Percentiles rank a stretch among this genome's conserved stretches.
These are phyloP conservation scores for Infundibulicybe gibba DNA, from an alignment of 768 basidiomycete genomes.

Conservation along the genomic window DNA sequence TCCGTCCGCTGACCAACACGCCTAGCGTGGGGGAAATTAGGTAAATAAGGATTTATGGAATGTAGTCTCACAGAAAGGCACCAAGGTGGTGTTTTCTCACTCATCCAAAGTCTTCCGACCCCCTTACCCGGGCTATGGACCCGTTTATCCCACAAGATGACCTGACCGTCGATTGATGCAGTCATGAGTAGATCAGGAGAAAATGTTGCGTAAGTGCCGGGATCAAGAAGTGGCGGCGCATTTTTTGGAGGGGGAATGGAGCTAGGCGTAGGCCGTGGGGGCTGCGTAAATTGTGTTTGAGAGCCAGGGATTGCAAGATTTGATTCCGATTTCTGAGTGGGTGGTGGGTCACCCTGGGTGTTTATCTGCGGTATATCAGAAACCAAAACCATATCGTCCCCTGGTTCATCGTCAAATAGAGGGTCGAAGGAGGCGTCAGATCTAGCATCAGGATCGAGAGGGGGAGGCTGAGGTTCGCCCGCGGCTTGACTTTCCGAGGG, in stretches of 20 bases:
- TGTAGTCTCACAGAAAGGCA: constrained; percentile 75
- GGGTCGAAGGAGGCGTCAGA: constrained; percentile 86
- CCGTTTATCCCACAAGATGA: constrained; percentile 88
- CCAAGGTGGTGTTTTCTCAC: constrained; percentile 93
- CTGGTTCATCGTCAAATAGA: constrained; percentile 84
- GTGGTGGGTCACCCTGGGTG: constrained; percentile 4
- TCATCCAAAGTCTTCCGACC: constrained; percentile 83
- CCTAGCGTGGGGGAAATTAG: constrained; percentile 40
- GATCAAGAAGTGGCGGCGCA: constrained; percentile 71
- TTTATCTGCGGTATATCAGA: not conserved
- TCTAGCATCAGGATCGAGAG: constrained; percentile 52
- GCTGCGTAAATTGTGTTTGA: constrained; percentile 11
- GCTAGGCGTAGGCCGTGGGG: constrained; percentile 24
- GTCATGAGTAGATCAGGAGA: constrained; percentile 87
- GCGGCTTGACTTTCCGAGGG: constrained; percentile 6
- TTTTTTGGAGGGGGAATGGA: constrained; percentile 62
- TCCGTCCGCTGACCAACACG: constrained; percentile 92
- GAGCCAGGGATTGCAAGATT: constrained; percentile 18
- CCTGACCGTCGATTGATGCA: constrained; percentile 87
- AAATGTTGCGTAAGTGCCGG: constrained; percentile 53
- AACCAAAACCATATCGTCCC: constrained; percentile 43
- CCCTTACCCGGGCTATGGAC: constrained; percentile 60
- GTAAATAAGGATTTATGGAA: not conserved
- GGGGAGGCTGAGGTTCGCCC: constrained; percentile 8
- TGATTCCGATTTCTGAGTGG: not conserved